These are phyloP conservation scores for Trypanosoma platydactyli DNA, from an alignment of 208 protist genomes.

Conservation along the genomic window DNA sequence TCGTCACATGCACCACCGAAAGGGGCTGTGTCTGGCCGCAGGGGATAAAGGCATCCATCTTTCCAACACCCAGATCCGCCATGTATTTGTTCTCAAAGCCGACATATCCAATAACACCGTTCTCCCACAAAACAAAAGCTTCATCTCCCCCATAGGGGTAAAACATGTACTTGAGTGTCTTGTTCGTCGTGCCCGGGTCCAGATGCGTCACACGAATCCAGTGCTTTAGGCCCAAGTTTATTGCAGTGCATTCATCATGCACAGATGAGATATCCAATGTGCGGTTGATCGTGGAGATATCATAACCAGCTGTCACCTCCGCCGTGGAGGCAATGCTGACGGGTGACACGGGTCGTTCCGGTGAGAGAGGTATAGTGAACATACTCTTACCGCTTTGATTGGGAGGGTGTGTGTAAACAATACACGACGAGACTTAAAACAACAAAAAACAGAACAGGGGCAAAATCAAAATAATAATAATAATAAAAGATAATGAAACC, in stretches of 20 bases:
- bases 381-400: no score
- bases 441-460: background rate
- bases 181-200: constrained; percentile 49
- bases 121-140: constrained; percentile 56
- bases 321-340: constrained; percentile 57
- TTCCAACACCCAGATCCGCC: constrained; percentile 61
- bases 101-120: constrained; percentile 61
- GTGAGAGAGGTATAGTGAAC: background rate
- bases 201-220: constrained; percentile 73
- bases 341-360: constrained; percentile 27
- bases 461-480: constrained; percentile 3
- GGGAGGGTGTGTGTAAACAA: constrained; percentile 2
- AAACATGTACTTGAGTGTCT: constrained; percentile 70
- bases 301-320: constrained; percentile 70
- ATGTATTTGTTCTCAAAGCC: constrained; percentile 72
- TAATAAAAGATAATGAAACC: background rate
- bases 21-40: constrained; percentile 69
- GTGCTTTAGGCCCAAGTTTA: constrained; percentile 33
- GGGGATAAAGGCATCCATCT: constrained; percentile 86
- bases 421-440: constrained; percentile 1
- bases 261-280: constrained; percentile 32
- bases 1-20: constrained; percentile 34
- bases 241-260: constrained; percentile 17
- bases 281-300: constrained; percentile 55
- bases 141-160: constrained; percentile 85